Evolutionary conservation across 108 stramenopile species (phyloP), one percentile per base, ranked within the genome.

Genomic region (Pseudonitzschia delicatissima): DNA sequence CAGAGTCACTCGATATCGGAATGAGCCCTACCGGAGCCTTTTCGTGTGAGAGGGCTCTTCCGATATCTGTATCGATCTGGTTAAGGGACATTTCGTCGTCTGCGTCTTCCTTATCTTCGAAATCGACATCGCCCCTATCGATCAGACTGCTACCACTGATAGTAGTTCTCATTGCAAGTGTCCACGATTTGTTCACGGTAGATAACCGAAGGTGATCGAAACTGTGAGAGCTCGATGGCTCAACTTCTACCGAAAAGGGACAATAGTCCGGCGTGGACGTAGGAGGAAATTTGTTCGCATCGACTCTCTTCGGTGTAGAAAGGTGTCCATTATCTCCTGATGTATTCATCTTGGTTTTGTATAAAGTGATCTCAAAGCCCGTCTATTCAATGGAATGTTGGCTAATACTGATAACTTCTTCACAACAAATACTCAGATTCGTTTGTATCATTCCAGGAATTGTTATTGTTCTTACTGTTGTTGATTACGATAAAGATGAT

Each of bases 191-290:
- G 26, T 55, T 33, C 53, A 33, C 33, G 7, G 29, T 55, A 0
- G 47, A 33, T 12, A 55, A 2, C n/a, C 26, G 53, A 8, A 55
- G n/a, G n/a, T 55, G 29, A 33, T 55, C 53, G 5, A 55, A 33
- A 15, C 32, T 29, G 29, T 33, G 0, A 32, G 32, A 33, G 8
- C 2, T 23, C 28, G 53, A 55, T 28, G 53, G 53, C 32, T 55
- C 53, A 27, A 55, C 31, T 33, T 55, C 53, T 35, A 55, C 53
- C 0, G 53, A 55, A 34, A 55, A 55, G 0, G 53, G 53, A 55
- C 53, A 55, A 28, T 0, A 55, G 7, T 48, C 47, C 47, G 47
- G 47, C 7, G 47, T 21, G 3, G 4, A 6, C 21, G 47, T 18
- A 23, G 2, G 2, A 48, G 1, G 20, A 23, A 8, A 23, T 18